phyloP scores from a whole-genome alignment of 2,329 filamentous ascomycete genomes.

The Hymenotorrendiella dingleyae region DNA sequence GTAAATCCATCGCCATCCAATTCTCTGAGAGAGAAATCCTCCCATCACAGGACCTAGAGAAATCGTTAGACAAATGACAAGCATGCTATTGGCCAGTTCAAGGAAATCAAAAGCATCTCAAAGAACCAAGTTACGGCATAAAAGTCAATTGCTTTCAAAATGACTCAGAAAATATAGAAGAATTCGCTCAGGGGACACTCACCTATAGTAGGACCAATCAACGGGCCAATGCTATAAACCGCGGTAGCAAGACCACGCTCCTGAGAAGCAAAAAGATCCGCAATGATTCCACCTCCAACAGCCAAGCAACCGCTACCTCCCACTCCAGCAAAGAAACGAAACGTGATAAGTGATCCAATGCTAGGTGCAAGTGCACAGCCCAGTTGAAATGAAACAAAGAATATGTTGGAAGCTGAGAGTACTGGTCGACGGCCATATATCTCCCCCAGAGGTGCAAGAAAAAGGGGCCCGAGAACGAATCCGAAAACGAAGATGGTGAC shows the following conservation, averaged over 20 bases:
- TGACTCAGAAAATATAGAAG: too few species aligned
- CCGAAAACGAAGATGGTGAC: constrained; percentile 39
- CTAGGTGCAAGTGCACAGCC: constrained; percentile 42
- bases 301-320: constrained; percentile 50
- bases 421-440: constrained; percentile 35
- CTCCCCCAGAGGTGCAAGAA: constrained; percentile 56
- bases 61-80: too few species aligned
- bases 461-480: constrained; percentile 36
- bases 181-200: too few species aligned
- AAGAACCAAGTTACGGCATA: too few species aligned
- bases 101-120: too few species aligned
- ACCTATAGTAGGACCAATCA: constrained; percentile 28
- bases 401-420: not conserved
- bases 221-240: constrained; percentile 37
- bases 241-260: constrained; percentile 53
- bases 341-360: constrained; percentile 43
- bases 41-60: too few species aligned
- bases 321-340: constrained; percentile 55
- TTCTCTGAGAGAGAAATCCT: too few species aligned
- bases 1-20: too few species aligned
- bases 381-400: not conserved
- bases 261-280: constrained; percentile 54
- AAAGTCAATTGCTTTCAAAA: too few species aligned
- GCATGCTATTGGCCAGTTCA: too few species aligned
- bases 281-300: constrained; percentile 55